A percentile compares a stretch with the other conserved stretches of the same genome.
Evolutionary conservation across 2,329 filamentous ascomycete species (phyloP).

Genomic region (Rasamsonia emersonii): DNA sequence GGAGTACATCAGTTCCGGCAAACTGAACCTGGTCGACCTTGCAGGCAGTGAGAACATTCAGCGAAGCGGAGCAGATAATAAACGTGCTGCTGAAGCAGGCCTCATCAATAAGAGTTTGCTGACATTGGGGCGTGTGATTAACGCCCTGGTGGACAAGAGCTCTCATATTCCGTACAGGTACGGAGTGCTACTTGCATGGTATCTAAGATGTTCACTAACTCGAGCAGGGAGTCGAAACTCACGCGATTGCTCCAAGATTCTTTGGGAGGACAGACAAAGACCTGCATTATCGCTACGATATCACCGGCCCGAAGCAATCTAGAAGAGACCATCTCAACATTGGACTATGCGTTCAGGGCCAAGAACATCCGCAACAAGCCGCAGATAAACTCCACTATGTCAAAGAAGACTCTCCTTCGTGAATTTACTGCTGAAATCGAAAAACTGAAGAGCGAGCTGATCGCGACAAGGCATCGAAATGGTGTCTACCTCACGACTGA

Average conservation of each 20-base stretch:
- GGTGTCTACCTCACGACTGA: conserved; percentile 90
- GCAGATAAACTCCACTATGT: conserved; percentile 83
- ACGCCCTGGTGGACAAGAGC: conserved; percentile 83
- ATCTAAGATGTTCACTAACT: conserved; percentile 2
- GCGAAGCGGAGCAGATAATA: conserved; percentile 94
- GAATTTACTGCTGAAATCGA: conserved; percentile 93
- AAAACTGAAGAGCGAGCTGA: conserved; percentile 85
- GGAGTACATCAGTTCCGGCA: conserved; percentile 82
- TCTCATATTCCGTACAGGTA: conserved; percentile 71
- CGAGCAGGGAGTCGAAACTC: conserved; percentile 82
- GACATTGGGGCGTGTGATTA: conserved; percentile 92
- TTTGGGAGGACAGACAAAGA: conserved; percentile 88
- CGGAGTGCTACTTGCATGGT: conserved; percentile 2
- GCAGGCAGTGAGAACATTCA: conserved; percentile 98
- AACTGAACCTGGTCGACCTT: conserved; percentile 92
- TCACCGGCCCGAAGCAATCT: conserved; percentile 92
- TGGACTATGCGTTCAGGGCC: conserved; percentile 94
- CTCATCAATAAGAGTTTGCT: conserved; percentile 97
- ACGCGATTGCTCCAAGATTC: conserved; percentile 94
- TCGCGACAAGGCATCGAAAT: conserved; percentile 85
- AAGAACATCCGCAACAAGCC: conserved; percentile 99
- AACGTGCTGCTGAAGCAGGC: conserved; percentile 88
- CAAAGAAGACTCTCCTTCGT: conserved; percentile 82
- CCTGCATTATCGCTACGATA: conserved; percentile 95
- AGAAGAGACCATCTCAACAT: conserved; percentile 94